Conservation (phyloP, 257 asterid genomes). For the Galeopsis tetrahit region DNA sequence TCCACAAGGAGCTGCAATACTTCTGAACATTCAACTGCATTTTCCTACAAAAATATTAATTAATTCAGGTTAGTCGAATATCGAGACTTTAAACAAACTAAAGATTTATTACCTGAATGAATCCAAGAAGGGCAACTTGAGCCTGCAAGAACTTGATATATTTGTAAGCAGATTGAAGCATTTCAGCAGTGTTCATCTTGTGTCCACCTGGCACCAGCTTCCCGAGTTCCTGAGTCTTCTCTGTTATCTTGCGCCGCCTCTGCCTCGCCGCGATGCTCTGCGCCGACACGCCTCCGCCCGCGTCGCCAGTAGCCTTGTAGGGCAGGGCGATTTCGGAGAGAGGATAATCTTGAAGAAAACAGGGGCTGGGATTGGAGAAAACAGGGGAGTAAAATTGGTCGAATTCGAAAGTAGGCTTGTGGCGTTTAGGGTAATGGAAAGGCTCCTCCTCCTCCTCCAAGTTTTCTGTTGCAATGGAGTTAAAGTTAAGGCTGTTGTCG, state of each 20-base stretch:
- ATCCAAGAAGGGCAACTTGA: constrained; percentile 62
- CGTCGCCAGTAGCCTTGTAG: too few relatives aligned
- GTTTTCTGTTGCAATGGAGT: background rate
- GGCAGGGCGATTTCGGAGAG: constrained; percentile 29
- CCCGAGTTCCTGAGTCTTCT: constrained; percentile 85
- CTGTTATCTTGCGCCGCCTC: constrained; percentile 82
- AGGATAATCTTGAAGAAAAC: constrained; percentile 31
- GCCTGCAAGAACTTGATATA: constrained; percentile 80
- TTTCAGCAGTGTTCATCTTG: constrained; percentile 92
- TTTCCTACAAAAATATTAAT: constrained; percentile 42
- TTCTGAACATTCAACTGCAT: constrained; percentile 37
- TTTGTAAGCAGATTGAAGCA: constrained; percentile 78
- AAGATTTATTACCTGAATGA: constrained; percentile 44
- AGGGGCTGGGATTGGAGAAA: constrained; percentile 42
- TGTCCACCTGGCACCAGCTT: constrained; percentile 85
- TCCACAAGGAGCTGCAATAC: constrained; percentile 58
- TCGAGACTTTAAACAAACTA: too few relatives aligned
- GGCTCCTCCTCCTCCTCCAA: constrained; percentile 1
- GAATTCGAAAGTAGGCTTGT: constrained; percentile 25
- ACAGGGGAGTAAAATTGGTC: constrained; percentile 13
- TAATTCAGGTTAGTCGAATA: background rate
- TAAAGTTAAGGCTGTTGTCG: background rate
- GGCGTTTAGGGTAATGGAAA: constrained; percentile 36
- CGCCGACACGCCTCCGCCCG: constrained; percentile 41
- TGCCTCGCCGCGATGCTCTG: constrained; percentile 88